phyloP scores from a whole-genome alignment of 495 filamentous ascomycete species.

The Penicillium cinerascens region DNA sequence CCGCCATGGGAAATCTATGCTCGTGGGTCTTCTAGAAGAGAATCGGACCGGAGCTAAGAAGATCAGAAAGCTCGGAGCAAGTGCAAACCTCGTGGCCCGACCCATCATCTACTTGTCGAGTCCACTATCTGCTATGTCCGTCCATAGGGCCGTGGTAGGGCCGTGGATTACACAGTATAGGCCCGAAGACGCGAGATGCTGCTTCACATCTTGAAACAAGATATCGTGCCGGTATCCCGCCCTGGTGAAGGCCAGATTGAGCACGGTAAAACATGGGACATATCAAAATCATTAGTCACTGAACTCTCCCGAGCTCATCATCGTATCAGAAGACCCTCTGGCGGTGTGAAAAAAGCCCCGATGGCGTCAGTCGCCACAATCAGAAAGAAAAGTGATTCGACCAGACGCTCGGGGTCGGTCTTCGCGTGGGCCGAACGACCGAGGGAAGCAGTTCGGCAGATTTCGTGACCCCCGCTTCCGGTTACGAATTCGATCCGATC shows the following conservation, averaged over 20 bases:
- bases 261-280: background rate
- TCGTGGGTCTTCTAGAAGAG: constrained; percentile 5
- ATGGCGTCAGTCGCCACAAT: constrained; percentile 5
- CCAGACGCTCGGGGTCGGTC: constrained; percentile 2
- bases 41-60: constrained; percentile 7
- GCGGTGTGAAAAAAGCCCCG: background rate
- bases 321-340: background rate
- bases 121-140: constrained; percentile 9
- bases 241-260: background rate
- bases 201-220: background rate
- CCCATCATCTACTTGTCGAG: constrained; percentile 1
- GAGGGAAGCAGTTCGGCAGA: constrained; percentile 4
- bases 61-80: background rate
- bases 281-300: background rate
- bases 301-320: background rate
- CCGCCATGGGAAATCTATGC: constrained; percentile 1
- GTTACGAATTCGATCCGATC: background rate
- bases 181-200: constrained; percentile 8
- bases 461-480: background rate
- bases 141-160: background rate
- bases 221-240: background rate
- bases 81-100: background rate
- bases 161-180: background rate
- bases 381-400: background rate
- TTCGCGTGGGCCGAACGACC: constrained; percentile 10